Conservation (phyloP, 768 basidiomycete species). For the Leucocoprinus leucothites region DNA sequence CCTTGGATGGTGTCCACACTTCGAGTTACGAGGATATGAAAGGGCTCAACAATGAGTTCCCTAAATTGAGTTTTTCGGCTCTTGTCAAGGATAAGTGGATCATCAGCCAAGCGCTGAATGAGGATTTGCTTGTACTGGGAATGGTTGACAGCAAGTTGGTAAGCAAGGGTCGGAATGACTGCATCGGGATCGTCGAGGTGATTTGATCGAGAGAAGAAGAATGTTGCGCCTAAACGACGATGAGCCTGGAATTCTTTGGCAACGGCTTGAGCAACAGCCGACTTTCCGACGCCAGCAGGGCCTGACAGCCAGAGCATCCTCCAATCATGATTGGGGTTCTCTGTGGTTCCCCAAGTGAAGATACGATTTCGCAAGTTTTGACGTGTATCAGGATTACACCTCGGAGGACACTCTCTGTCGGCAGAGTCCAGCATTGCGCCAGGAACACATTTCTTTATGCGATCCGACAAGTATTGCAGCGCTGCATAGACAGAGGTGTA, state of each 20-base stretch:
- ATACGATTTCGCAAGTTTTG: not conserved
- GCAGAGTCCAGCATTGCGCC: too few species aligned
- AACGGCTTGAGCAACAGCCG: conserved; percentile 7
- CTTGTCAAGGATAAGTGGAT: not conserved
- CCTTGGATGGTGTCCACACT: too few species aligned
- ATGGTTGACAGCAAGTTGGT: not conserved
- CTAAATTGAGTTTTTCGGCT: not conserved
- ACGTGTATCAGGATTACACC: not conserved
- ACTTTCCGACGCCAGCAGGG: conserved; percentile 8
- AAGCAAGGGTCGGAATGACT: conserved; percentile 1
- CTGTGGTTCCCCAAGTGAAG: not conserved
- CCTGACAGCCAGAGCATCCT: conserved; percentile 8
- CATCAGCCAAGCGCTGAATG: not conserved
- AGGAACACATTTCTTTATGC: too few species aligned
- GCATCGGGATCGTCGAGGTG: not conserved
- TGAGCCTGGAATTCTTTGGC: not conserved
- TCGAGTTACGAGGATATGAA: not conserved
- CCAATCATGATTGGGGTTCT: not conserved
- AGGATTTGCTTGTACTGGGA: not conserved
- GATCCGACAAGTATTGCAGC: too few species aligned
- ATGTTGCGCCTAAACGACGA: conserved; percentile 1
- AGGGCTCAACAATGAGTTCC: not conserved
- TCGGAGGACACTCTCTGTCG: not conserved
- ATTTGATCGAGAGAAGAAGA: conserved; percentile 7
- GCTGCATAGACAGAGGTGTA: too few species aligned